Base-by-base conservation (phyloP, 768 basidiomycete species). In the Naematelia encephala region DNA sequence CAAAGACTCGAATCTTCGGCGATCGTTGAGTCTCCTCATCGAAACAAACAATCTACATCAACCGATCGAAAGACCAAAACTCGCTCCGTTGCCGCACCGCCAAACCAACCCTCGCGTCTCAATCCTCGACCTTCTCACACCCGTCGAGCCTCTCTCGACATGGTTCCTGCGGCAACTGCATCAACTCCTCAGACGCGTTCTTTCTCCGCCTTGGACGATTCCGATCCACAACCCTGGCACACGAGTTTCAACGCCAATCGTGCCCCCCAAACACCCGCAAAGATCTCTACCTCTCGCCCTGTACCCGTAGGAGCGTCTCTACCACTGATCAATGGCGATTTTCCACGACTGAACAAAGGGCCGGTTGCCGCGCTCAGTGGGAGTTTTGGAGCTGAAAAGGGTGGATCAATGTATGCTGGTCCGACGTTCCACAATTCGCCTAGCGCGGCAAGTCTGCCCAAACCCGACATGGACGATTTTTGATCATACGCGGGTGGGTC, bases 401-500 rank as follows among this genome's bases (percentile, higher is more conserved):
- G 29, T 56, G 64, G 13, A 29, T 52, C 19, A n/a, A 65, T 62
- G 52, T 73, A 73, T 46, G 72, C 72, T 14, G 69, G 69, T 5
- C 69, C 72, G 47, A 67, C 65, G 0, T 70, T 70, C 50, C 72
- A 73, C 47, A 70, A 70, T 54, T 68, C 69, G 2, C 72, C 72
- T 48, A 59, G 61, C 29, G 69, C 64, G 23, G 46, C 56, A 14
- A 60, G 57, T 5, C 49, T 73, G 28, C 62, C 69, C 5, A 68
- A 68, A 52, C 72, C 72, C 27, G 69, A 73, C 50, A 51, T 70
- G 26, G 64, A 68, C 16, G 72, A 73, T 57, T 73, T 69, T 29
- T 73, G 55, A 47, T 21, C 46, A 26, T 5, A 10, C 46, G 19
- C 34, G 34, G 34, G 34, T 39, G 16, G 16, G 8, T 39, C 34